Evolutionary conservation across 805 yeast genomes (phyloP), one percentile per base, ranked within the genome.

Genomic region (Millerago galiae): DNA sequence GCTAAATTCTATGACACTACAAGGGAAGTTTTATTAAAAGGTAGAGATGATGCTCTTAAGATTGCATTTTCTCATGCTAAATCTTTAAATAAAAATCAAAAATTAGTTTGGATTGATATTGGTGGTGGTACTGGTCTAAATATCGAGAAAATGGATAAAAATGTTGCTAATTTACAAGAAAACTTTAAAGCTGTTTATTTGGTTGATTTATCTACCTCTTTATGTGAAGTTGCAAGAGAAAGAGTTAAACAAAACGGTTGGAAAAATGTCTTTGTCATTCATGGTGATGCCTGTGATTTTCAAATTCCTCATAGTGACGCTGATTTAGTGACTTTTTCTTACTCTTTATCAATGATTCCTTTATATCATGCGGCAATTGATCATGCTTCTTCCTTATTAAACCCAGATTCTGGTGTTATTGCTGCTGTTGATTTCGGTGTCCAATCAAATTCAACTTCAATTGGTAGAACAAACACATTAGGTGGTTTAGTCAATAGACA

Each of bases 41-140:
- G 95, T 16, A 71, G 95, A 53, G 78, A 75, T 53, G 72, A 72
- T 43, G 79, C 86, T 43, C 66, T 83, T 42, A 68, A 68, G 40
- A 59, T 83, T 45, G 83, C 85, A 1, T 70, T 67, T 26, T 60
- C 81, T 21, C 89, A 83, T 59, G 61, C 81, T 30, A 56, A 47
- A 36, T 47, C 56, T 6, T 43, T 46, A 13, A 24, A 40, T 2
- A 67, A 65, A 40, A 61, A 60, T 24, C 55, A 59, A 33, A 71
- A 72, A 39, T 62, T 81, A 35, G 77, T 81, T 35, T 83, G 90
- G 90, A 70, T 83, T 38, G 90, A 83, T 58, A 74, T 86, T 55
- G 95, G 95, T 39, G 95, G 95, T 27, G 95, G 95, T 18, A 85
- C 95, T 6, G 95, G 95, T 37, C 71, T 79, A 61, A 85, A 85